Evolutionary conservation across 257 asterid species (phyloP).

Genomic region (Gentiana macrophylla): DNA sequence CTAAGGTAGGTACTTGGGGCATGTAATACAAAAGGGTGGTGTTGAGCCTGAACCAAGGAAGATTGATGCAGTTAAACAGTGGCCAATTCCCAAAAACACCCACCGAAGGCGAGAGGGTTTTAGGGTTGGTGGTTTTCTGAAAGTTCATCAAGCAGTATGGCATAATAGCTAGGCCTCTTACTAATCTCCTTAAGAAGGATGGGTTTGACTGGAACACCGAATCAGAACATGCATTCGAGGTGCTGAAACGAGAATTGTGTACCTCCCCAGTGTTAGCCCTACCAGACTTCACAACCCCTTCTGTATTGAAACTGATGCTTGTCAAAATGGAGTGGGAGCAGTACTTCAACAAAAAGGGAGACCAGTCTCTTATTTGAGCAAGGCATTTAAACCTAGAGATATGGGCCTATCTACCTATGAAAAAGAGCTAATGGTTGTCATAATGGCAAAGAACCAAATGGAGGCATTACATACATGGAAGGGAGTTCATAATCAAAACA

Average conservation of each 20-base stretch:
- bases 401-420: slow-evolving; percentile 1
- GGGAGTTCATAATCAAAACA: not conserved
- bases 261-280: not conserved
- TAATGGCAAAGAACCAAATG: not conserved
- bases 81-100: not conserved
- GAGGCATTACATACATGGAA: not conserved
- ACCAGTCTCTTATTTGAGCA: not conserved
- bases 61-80: not conserved
- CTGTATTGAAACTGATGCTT: slow-evolving; percentile 6
- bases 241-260: not conserved
- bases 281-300: not conserved
- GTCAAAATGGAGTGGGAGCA: not conserved
- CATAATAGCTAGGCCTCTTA: not conserved
- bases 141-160: not conserved
- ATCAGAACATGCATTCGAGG: not conserved
- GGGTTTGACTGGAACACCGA: not conserved
- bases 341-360: not conserved
- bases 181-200: not conserved
- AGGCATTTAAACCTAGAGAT: not conserved
- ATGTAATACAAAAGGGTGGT: not conserved
- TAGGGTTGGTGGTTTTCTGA: slow-evolving; percentile 1
- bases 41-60: not conserved
- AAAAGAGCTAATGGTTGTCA: slow-evolving; percentile 2
- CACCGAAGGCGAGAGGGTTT: not conserved
- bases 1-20: slow-evolving; percentile 1